These are phyloP conservation scores for Calonectria hawksworthii DNA, from an alignment of 2,329 filamentous ascomycete genomes.

Conservation along the genomic window DNA sequence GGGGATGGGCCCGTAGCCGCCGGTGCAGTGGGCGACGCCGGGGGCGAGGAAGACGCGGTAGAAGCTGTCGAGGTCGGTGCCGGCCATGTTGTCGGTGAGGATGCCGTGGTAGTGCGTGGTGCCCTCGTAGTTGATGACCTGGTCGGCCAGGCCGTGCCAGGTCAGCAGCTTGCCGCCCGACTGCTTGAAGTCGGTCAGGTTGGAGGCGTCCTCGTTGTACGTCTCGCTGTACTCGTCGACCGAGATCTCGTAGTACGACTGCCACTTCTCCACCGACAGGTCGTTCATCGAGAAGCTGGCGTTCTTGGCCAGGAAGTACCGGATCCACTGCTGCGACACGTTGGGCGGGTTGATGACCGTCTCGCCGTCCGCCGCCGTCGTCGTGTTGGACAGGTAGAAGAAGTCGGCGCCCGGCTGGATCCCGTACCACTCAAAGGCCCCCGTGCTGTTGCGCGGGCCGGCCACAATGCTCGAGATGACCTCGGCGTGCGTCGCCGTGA, in stretches of 20 bases:
- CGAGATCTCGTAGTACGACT: slow-evolving; percentile 2
- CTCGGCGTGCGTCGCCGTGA: neutral
- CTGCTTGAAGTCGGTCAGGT: slow-evolving; percentile 5
- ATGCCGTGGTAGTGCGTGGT: neutral
- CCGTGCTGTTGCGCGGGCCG: slow-evolving; percentile 3
- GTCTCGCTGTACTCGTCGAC: neutral
- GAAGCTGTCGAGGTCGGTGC: neutral
- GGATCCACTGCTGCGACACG: slow-evolving; percentile 7
- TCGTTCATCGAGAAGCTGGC: neutral
- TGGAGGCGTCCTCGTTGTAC: slow-evolving; percentile 8
- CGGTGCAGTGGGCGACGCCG: neutral
- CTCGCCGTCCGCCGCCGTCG: neutral
- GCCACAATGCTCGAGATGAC: neutral
- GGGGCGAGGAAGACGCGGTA: slow-evolving; percentile 14
- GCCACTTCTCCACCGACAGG: neutral
- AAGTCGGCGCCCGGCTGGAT: neutral
- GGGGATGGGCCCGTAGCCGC: slow-evolving; percentile 6
- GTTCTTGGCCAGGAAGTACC: slow-evolving; percentile 1
- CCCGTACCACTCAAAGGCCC: neutral
- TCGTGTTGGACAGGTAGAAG: slow-evolving; percentile 12
- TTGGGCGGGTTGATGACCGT: neutral
- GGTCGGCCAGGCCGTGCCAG: slow-evolving; percentile 11
- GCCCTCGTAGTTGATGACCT: neutral
- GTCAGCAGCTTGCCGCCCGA: slow-evolving; percentile 7
- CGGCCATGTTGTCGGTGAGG: neutral